phyloP scores from a whole-genome alignment of 192 early-diverging fungal species.

The Thamnidium elegans region DNA sequence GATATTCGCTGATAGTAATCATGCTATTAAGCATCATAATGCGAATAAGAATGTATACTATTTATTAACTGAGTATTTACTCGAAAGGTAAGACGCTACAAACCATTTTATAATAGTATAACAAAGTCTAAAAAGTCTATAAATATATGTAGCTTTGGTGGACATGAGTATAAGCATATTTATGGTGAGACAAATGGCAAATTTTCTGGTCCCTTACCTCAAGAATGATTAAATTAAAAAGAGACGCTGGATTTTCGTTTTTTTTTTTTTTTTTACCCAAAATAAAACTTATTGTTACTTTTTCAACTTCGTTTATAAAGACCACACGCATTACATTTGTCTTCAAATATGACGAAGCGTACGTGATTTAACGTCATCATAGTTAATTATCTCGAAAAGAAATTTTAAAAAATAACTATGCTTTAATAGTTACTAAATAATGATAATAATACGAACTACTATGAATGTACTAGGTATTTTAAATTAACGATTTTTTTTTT shows the following conservation, averaged over 20 bases:
- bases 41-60: constrained; percentile 62
- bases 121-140: background rate
- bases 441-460: no score
- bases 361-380: no score
- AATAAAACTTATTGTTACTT: no score
- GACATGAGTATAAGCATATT: constrained; percentile 34
- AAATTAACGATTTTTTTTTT: no score
- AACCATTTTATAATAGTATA: background rate
- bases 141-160: constrained; percentile 26
- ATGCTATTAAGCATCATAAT: constrained; percentile 77
- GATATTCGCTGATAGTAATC: constrained; percentile 88
- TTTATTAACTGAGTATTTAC: constrained; percentile 39
- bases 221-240: constrained; percentile 7
- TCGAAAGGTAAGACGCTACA: constrained; percentile 24
- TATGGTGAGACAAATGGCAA: constrained; percentile 26
- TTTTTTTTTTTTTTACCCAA: no score
- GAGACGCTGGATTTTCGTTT: background rate
- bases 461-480: no score
- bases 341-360: no score
- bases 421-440: no score
- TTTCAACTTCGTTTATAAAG: no score
- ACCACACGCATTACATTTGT: no score
- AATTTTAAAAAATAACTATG: no score
- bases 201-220: constrained; percentile 21
- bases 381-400: no score